Evolutionary conservation across 2,329 filamentous ascomycete species (phyloP), one percentile per base, ranked within the genome.

Genomic region (Fusarium chaquense): DNA sequence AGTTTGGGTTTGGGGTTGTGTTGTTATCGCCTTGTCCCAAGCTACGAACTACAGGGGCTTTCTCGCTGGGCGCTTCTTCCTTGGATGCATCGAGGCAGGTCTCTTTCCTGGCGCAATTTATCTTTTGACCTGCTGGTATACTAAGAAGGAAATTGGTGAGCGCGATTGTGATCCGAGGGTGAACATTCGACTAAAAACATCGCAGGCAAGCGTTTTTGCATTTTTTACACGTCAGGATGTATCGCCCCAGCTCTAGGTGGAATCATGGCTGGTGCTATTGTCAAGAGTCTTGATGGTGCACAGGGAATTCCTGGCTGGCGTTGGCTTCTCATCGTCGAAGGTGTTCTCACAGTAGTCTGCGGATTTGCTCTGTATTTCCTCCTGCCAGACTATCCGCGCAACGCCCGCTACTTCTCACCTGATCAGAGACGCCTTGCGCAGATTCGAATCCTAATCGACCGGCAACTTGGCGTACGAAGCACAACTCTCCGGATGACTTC

Each of bases 101-200:
- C 86, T 87, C 64, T 83, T 83, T 5, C 85, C 85, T 0, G 85
- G 84, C 22, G 82, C 86, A 4, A 73, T 87, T 15, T 81, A 83
- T 36, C 79, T 87, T 40, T 78, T 89, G n/a, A 85, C 82, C 2
- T 86, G 82, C 3, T 88, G 85, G 85, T 88, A 88, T 72, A 87
- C 85, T 76, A 55, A 35, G 20, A 51, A 53, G 28, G 67, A 70
- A 47, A 54, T 73, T 28, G 65, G 70, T 67, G 53, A 36, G 44
- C 7, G 2, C 2, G 3, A 22, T 6, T 4, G 7, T 9, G 16
- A 5, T 10, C 3, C 12, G 2, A 6, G 1, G 4, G 6, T 3
- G 3, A 41, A 15, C 3, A 26, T 22, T 18, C 5, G 11, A 24
- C 50, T 53, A 4, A 53, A 15, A 3, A 3, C 4, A 13, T 18